Conservation (phyloP, 2,329 filamentous ascomycete genomes). For the Monosporascus sp. region DNA sequence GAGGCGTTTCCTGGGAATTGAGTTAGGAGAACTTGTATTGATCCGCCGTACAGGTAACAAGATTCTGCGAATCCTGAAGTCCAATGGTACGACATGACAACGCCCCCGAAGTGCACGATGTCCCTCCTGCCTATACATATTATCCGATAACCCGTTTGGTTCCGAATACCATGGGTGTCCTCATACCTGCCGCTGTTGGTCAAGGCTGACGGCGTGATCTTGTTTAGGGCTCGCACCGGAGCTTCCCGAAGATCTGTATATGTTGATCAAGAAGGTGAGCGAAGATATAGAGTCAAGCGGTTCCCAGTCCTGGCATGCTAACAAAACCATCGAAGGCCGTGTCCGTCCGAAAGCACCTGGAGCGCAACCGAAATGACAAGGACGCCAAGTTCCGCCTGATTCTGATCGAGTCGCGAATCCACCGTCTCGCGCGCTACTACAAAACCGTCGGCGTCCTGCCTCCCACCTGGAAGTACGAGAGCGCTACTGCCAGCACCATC, state of each 20-base stretch:
- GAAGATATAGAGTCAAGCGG: not conserved
- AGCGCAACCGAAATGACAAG: conserved; percentile 99
- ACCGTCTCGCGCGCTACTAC: conserved; percentile 99
- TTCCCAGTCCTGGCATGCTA: no score
- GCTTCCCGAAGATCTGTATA: conserved; percentile 99
- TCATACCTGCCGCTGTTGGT: conserved; percentile 76
- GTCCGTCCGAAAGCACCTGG: conserved; percentile 98
- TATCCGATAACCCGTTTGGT: conserved; percentile 2
- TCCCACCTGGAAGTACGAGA: conserved; percentile 99
- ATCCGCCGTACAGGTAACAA: conserved; percentile 71
- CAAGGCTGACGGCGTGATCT: conserved; percentile 89
- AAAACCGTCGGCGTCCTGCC: conserved; percentile 84
- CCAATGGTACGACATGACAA: conserved; percentile 72
- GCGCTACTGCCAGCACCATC: conserved; percentile 88
- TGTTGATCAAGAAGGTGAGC: conserved; percentile 99
- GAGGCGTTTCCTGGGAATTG: not conserved
- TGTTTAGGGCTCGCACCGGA: conserved; percentile 93
- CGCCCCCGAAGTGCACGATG: conserved; percentile 10
- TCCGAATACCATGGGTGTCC: conserved; percentile 8
- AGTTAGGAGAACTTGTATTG: conserved; percentile 11
- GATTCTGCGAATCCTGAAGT: conserved; percentile 98
- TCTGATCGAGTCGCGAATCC: conserved; percentile 99
- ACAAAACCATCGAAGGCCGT: conserved; percentile 59
- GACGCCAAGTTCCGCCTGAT: conserved; percentile 99
- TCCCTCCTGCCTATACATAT: conserved; percentile 9